A percentile compares a stretch with the other conserved stretches of the same genome.
phyloP scores from a whole-genome alignment of 2,329 filamentous ascomycete species.

The Bipolaris sorokiniana region DNA sequence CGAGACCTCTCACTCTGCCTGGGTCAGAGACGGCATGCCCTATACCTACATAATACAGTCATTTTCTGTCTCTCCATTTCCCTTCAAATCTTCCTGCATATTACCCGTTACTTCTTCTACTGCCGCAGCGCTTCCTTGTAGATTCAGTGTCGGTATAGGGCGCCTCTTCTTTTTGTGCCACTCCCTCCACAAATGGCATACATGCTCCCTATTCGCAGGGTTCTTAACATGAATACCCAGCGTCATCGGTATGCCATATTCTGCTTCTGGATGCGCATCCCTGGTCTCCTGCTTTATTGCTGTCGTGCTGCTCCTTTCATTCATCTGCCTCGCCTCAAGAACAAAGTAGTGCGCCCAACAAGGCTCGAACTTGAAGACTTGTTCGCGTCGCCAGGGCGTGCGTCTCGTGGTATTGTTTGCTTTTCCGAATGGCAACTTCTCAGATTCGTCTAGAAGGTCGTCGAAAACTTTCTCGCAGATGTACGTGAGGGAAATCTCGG shows the following conservation, averaged over 20 bases:
- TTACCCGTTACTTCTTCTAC: background rate
- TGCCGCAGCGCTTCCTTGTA: background rate
- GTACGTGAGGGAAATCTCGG: constrained; percentile 2
- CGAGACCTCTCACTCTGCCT: background rate
- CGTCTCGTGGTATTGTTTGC: constrained; percentile 12
- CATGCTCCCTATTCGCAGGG: background rate
- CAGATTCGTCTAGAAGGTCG: constrained; percentile 16
- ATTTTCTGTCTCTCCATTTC: background rate
- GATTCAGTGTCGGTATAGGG: background rate
- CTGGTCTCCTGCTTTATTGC: constrained; percentile 21
- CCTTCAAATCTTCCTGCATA: background rate
- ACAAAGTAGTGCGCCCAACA: constrained; percentile 37
- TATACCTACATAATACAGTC: background rate
- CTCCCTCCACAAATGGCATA: constrained; percentile 24
- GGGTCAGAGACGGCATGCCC: background rate
- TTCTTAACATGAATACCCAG: constrained; percentile 9
- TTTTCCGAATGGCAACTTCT: constrained; percentile 1
- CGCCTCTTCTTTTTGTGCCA: constrained; percentile 31
- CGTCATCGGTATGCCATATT: constrained; percentile 21
- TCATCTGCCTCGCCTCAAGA: constrained; percentile 22
- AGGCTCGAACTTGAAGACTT: constrained; percentile 30
- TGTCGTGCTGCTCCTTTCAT: constrained; percentile 14
- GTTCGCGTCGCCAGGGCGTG: constrained; percentile 30
- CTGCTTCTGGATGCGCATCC: constrained; percentile 7
- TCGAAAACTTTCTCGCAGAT: constrained; percentile 20